Base-by-base conservation (phyloP, 352 stramenopile genomes). In the Globisporangium lucens region DNA sequence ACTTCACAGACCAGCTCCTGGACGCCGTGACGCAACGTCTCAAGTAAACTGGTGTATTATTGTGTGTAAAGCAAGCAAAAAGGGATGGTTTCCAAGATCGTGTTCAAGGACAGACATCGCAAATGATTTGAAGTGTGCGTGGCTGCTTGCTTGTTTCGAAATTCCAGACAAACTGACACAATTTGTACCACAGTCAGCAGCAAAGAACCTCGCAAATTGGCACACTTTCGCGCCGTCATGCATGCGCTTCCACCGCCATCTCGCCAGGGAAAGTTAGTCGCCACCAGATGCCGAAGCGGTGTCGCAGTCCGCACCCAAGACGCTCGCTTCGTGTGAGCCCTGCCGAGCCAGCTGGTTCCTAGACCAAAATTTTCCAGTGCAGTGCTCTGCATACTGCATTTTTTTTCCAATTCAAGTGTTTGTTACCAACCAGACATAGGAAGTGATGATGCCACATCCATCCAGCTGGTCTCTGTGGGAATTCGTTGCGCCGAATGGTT, bases 1-100 rank as follows among this genome's bases (percentile, higher is more conserved):
- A 78, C 58, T 91, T 96, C 65, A 93, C 89, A 7, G 80, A 92
- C 66, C 77, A 91, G 66, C 76, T 96, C 56, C 65, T 91, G 35
- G 79, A 90, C 17, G 77, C 83, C 3, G 78, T 82, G 24, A 72
- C 82, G 1, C 79, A 87, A 59, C 82, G 82, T 46, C 80, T 93
- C 61, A 90, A 90, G 75, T 93, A 89, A 65, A 20, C 24, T 27
- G 10, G 36, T 47, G 56, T 56, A 56, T 56, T 17, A 56, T 8
- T n/a, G 43, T 51, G 43, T 51, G 43, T 51, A 24, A 51, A 51
- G 43, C 43, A 51, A 49, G 6, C 43, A 51, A 51, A 51, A 10
- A 22, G 43, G 15, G 36, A 38, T 10, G 15, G 36, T 24, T 51
- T 24, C 6, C 43, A 22, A 51, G 43, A 51, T 24, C 43, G 10